These are phyloP conservation scores for Fusarium praegraminearum DNA, from an alignment of 2,329 filamentous ascomycete genomes.

Conservation along the genomic window DNA sequence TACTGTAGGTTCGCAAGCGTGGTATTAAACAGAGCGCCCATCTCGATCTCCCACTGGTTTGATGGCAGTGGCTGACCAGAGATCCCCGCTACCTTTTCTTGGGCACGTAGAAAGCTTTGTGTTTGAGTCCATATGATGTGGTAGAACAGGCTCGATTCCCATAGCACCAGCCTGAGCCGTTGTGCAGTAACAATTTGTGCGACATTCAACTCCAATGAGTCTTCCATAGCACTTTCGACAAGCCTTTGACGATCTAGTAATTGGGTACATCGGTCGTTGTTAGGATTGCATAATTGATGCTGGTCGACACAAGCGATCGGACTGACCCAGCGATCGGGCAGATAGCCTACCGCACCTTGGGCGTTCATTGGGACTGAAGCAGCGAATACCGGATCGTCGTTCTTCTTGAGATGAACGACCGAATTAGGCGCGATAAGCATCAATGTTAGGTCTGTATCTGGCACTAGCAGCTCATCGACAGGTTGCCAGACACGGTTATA, in stretches of 20 bases:
- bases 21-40: neutral
- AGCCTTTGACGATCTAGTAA: neutral
- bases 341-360: neutral
- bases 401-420: neutral
- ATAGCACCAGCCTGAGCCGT: accelerated
- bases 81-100: neutral
- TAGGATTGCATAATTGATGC: neutral
- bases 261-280: neutral
- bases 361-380: neutral
- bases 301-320: neutral
- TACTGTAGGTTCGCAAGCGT: neutral
- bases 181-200: neutral
- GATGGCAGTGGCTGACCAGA: neutral
- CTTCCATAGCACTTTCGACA: neutral
- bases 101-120: neutral
- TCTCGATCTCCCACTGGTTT: neutral
- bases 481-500: neutral
- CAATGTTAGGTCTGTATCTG: neutral
- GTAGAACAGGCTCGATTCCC: neutral
- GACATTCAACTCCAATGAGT: neutral
- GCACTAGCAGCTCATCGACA: neutral
- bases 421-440: neutral
- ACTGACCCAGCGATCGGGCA: neutral
- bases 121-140: neutral
- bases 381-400: neutral